Evolutionary conservation across 345 rosid genomes (phyloP).

Genomic region (Camelina hispida): DNA sequence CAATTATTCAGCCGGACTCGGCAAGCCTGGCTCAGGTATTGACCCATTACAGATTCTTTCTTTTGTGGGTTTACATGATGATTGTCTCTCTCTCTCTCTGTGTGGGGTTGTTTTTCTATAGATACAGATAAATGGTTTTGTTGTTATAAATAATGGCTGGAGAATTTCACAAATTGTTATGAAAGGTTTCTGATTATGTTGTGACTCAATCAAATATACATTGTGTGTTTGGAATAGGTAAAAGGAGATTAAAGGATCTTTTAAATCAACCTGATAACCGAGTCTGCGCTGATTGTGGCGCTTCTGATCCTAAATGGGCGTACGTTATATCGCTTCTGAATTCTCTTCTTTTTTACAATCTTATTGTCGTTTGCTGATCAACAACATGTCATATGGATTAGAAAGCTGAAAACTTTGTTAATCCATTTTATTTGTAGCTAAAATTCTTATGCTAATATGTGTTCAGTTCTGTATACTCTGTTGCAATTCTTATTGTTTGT

Average conservation of each 20-base stretch:
- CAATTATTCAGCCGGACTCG: constrained; percentile 44
- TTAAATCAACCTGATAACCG: constrained; percentile 59
- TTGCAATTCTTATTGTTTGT: not conserved
- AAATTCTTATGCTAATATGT: not conserved
- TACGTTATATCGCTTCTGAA: constrained; percentile 49
- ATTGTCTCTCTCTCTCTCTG: not conserved
- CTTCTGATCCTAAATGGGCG: constrained; percentile 98
- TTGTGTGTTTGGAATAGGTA: constrained; percentile 27
- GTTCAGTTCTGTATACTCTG: not conserved
- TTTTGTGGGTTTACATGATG: not conserved
- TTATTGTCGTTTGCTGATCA: not conserved
- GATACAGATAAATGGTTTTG: not conserved
- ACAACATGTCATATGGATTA: not conserved
- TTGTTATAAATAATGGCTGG: constrained; percentile 1
- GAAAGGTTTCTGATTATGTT: not conserved
- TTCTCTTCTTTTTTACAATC: not conserved
- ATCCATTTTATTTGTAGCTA: constrained; percentile 3
- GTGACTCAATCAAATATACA: not conserved
- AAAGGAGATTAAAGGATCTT: constrained; percentile 44
- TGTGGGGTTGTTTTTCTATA: not conserved
- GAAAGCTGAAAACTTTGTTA: not conserved
- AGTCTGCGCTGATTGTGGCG: constrained; percentile 90
- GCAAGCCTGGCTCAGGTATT: constrained; percentile 46
- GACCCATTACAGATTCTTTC: not conserved
- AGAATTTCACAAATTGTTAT: not conserved